Percentiles rank a stretch among this genome's conserved stretches.
These are phyloP conservation scores for Teunomyces stri DNA, from an alignment of 805 yeast species.

Conservation along the genomic window DNA sequence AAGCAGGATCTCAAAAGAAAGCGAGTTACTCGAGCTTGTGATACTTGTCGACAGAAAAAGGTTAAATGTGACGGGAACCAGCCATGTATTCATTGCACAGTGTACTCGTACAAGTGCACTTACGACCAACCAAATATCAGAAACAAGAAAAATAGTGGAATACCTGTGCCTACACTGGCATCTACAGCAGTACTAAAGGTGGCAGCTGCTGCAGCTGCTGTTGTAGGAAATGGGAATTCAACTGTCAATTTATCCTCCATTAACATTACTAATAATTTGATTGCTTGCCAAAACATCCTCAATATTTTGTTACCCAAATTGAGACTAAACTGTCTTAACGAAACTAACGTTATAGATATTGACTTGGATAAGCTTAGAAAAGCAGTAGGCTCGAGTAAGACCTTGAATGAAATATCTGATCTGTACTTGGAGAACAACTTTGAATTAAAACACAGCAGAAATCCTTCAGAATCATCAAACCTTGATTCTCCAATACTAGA, in stretches of 20 bases:
- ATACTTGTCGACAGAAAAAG: conserved; percentile 70
- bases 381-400: conserved; percentile 12
- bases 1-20: conserved; percentile 44
- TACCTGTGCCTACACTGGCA: conserved; percentile 24
- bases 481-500: conserved; percentile 38
- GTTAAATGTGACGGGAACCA: conserved; percentile 78
- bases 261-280: conserved; percentile 17
- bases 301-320: conserved; percentile 35
- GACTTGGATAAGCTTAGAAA: conserved; percentile 34
- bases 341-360: conserved; percentile 21
- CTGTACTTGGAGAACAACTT: conserved; percentile 1
- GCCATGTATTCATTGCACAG: conserved; percentile 83
- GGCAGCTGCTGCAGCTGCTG: conserved; percentile 14
- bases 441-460: conserved; percentile 10
- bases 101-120: conserved; percentile 79
- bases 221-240: conserved; percentile 13
- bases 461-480: conserved; percentile 14
- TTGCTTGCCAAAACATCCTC: conserved; percentile 33
- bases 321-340: conserved; percentile 33
- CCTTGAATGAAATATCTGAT: conserved; percentile 17
- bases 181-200: conserved; percentile 17
- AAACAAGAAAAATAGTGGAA: conserved; percentile 40
- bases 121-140: conserved; percentile 74
- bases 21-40: conserved; percentile 74
- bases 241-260: conserved; percentile 9